Base-by-base conservation (phyloP, 805 yeast genomes). In the Jamesozyma piceae region DNA sequence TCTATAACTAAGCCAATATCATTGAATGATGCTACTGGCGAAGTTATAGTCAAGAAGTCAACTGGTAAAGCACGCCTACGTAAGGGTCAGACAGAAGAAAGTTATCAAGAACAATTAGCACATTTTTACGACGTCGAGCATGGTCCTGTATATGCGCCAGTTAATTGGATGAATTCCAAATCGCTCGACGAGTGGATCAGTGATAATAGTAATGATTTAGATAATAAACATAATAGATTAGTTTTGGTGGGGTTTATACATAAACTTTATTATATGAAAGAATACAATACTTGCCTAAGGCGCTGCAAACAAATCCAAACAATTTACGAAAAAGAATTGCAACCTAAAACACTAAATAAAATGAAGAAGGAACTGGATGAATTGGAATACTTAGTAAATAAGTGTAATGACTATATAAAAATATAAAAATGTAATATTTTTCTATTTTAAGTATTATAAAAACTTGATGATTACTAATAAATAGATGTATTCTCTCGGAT, bases 41-140 rank as follows among this genome's bases (percentile, higher is more conserved):
- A 67, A 47, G 74, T 73, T 2, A 46, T 63, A 2, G 74, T 73
- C 4, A 58, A 63, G 29, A 72, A 67, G 44, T 64, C 73, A 1
- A 68, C 75, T 1, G 78, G 78, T 0, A 64, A 68, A 43, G 54
- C 58, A 3, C 72, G 69, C 43, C 58, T 69, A 21, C 71, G 95
- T 34, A 85, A 82, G 52, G 80, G 78, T 0, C 96, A 87, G 55
- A 54, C 81, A 0, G 78, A 76, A 34, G 89, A 79, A 42, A 82
- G 75, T 43, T 87, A 64, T 49, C 62, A 55, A 28, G 54, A 45
- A 8, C 90, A 87, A 58, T 64, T 66, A 46, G 47, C 48, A 2
- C 73, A 71, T 52, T 86, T 77, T 54, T 62, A 60, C 48, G 38
- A 50, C 0, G 55, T 50, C 9, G 58, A 57, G 24, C 40, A 65